These are phyloP conservation scores for Paraleonurus japonicus DNA, from an alignment of 257 asterid species.

Conservation along the genomic window DNA sequence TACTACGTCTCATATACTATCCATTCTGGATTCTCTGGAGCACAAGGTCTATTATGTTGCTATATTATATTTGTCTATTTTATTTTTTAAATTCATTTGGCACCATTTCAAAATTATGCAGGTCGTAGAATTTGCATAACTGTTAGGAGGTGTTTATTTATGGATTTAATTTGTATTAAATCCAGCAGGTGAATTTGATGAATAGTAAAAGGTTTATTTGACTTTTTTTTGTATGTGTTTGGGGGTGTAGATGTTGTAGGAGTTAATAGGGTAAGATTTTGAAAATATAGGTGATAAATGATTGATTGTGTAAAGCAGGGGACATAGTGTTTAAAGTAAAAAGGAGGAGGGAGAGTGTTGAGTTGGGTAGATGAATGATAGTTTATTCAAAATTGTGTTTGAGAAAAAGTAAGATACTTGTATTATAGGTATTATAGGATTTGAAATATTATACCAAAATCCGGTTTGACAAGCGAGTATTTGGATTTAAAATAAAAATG, in stretches of 20 bases:
- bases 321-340: too few species aligned
- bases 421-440: background rate
- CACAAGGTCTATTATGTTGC: slow-evolving; percentile 61
- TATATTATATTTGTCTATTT: background rate
- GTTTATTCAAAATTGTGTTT: too few species aligned
- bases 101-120: background rate
- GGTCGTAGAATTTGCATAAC: background rate
- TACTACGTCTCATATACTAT: slow-evolving; percentile 85
- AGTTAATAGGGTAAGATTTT: background rate
- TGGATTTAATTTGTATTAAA: too few species aligned
- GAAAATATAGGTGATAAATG: too few species aligned
- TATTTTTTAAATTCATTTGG: background rate
- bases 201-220: too few species aligned
- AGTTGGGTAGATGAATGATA: too few species aligned
- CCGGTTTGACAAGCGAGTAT: too few species aligned
- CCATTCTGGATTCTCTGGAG: slow-evolving; percentile 99
- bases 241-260: background rate
- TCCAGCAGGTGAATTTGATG: background rate
- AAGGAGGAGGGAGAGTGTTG: too few species aligned
- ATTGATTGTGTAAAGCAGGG: too few species aligned
- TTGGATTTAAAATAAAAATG: too few species aligned
- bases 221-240: background rate
- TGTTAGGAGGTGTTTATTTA: background rate
- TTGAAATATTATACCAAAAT: background rate
- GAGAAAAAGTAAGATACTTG: too few species aligned